phyloP scores from a whole-genome alignment of 2,329 filamentous ascomycete species.

The Fusarium sp. region DNA sequence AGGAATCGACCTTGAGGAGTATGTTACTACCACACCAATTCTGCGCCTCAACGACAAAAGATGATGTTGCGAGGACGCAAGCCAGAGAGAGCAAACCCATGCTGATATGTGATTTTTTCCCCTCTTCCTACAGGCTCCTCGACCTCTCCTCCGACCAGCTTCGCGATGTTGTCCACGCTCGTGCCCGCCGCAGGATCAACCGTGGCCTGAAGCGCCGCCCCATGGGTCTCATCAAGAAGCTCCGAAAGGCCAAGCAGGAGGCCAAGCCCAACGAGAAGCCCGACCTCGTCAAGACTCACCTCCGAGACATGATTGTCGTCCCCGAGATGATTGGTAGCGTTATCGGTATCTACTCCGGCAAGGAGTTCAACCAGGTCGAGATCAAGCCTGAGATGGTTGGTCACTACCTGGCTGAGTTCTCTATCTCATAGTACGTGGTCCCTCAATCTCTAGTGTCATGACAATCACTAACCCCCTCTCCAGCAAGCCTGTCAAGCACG shows the following conservation, averaged over 20 bases:
- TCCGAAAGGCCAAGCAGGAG: constrained; percentile 99
- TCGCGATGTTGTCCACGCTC: constrained; percentile 99
- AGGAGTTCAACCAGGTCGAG: constrained; percentile 99
- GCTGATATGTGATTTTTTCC: constrained; percentile 41
- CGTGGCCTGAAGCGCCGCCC: constrained; percentile 99
- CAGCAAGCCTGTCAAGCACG: constrained; percentile 99
- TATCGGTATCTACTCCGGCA: constrained; percentile 99
- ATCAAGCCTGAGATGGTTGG: constrained; percentile 99
- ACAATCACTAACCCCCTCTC: constrained; percentile 63
- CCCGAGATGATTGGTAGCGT: constrained; percentile 99
- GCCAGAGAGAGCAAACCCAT: constrained; percentile 23
- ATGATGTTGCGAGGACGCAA: constrained; percentile 21
- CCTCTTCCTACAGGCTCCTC: constrained; percentile 80
- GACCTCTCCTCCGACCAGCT: constrained; percentile 99
- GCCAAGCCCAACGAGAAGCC: constrained; percentile 99
- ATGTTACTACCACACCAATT: constrained; percentile 63
- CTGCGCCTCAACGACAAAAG: constrained; percentile 50
- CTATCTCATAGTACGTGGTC: constrained; percentile 95
- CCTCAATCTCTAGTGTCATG: background rate
- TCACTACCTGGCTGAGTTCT: constrained; percentile 99
- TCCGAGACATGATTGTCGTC: constrained; percentile 99
- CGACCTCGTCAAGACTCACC: constrained; percentile 98
- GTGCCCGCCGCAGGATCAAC: constrained; percentile 99
- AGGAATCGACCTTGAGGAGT: constrained; percentile 99
- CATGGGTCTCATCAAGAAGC: constrained; percentile 99